Conservation (phyloP, 805 yeast genomes). For the Monosporozyma aerobia region DNA sequence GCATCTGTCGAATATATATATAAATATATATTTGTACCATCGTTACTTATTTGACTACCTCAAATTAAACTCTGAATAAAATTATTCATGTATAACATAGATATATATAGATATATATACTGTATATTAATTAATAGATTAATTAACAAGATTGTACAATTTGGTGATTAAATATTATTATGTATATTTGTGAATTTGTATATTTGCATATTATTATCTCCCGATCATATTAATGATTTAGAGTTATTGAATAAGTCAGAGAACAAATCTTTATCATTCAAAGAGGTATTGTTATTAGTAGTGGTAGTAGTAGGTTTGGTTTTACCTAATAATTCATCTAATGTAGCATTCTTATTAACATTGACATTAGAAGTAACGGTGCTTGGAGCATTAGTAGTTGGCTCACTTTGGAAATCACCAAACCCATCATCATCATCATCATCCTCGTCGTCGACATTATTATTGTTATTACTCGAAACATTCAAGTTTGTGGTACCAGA, state of each 20-base stretch:
- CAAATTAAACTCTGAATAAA: too few relatives aligned
- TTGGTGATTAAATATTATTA: background rate
- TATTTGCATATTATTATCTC: slow-evolving; percentile 1
- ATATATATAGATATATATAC: slow-evolving; percentile 1
- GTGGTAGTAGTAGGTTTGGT: slow-evolving; percentile 5
- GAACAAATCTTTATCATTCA: slow-evolving; percentile 19
- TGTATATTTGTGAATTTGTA: background rate
- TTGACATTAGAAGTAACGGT: slow-evolving; percentile 1
- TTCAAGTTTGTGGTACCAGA: background rate
- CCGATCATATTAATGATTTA: slow-evolving; percentile 22
- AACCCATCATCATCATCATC: slow-evolving; percentile 29
- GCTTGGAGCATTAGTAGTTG: slow-evolving; percentile 9
- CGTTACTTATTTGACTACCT: background rate
- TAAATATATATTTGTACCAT: background rate
- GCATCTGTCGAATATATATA: background rate
- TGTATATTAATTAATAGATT: slow-evolving; percentile 1
- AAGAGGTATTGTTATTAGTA: slow-evolving; percentile 4
- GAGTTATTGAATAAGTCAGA: slow-evolving; percentile 26
- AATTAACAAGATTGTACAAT: background rate
- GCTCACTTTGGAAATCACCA: slow-evolving; percentile 31
- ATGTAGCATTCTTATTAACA: slow-evolving; percentile 2
- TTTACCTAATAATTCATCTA: slow-evolving; percentile 12
- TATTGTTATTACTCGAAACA: background rate
- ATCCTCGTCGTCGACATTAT: slow-evolving; percentile 18
- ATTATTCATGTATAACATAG: background rate